Evolutionary conservation across 495 filamentous ascomycete genomes (phyloP), one percentile per base, ranked within the genome.

Genomic region (Aspergillus panamensis): DNA sequence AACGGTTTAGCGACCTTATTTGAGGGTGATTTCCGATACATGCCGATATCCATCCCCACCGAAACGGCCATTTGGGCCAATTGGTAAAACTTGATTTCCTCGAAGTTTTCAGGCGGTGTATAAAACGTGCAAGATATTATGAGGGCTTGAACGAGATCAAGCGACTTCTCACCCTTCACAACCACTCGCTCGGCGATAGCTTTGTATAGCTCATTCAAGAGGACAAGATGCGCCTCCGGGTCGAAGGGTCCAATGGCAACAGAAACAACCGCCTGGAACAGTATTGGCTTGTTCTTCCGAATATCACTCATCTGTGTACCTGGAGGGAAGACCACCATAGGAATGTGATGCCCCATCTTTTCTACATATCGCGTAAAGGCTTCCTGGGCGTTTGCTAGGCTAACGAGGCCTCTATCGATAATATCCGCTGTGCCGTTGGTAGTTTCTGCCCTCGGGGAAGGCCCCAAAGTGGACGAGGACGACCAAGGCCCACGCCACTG

Each of bases 31-130:
- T 68, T 69, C 50, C 79, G 81, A 8, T 90, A 86, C 31, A 97
- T 80, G 0, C 92, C 92, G 40, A 97, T 80, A 66, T 98, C 94
- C 62, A 97, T 85, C 12, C 85, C 89, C 84, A 97, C 87, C 37
- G 88, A 77, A 32, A 90, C 88, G 7, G 91, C 90, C 51, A 92
- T 82, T 64, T 96, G 89, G 25, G 90, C 84, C 52, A 95, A 77
- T 71, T 93, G 89, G 69, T 95, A 95, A 66, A 93, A 96, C 65
- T 94, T 95, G 61, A 94, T 80, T 71, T 96, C 89, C 56, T 96
- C 91, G 48, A 85, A 88, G 53, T 87, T 79, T 52, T 92, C 87
- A 2, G 92, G 91, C 16, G 90, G 88, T 61, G 82, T 86, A 62
- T 96, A 96, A 89, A 90, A 96, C 21, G 87, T 78, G 14, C 83